A percentile compares a stretch with the other conserved stretches of the same genome.
Evolutionary conservation across 768 basidiomycete genomes (phyloP).

Genomic region (Boletus rex-veris): DNA sequence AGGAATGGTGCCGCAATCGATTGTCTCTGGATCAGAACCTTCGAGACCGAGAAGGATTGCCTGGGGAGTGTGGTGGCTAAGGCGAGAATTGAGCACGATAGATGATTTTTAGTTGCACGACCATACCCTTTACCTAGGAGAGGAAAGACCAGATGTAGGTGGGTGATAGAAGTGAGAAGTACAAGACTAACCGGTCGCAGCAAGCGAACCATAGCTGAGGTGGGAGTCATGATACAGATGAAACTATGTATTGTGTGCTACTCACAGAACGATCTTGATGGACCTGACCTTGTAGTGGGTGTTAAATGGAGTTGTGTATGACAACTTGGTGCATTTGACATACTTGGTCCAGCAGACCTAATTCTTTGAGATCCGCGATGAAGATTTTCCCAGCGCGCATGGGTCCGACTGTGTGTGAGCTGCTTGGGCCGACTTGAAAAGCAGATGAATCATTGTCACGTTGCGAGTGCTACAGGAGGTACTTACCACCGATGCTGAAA

Average conservation of each 20-base stretch:
- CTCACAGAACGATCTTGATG: conserved; percentile 82
- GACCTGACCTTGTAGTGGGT: conserved; percentile 53
- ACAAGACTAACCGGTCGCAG: conserved; percentile 70
- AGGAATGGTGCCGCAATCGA: conserved; percentile 82
- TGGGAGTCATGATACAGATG: neutral
- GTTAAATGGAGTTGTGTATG: neutral
- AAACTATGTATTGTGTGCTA: neutral
- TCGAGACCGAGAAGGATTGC: conserved; percentile 81
- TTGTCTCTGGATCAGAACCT: conserved; percentile 91
- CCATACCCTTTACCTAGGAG: conserved; percentile 69
- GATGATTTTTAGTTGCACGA: neutral
- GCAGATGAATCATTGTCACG: neutral
- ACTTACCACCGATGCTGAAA: conserved; percentile 83
- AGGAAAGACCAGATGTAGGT: conserved; percentile 6
- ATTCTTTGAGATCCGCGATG: conserved; percentile 65
- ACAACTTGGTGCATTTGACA: conserved; percentile 2
- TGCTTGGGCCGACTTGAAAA: conserved; percentile 57
- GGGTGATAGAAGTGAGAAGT: neutral
- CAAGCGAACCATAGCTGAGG: conserved; percentile 81
- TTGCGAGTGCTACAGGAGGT: neutral
- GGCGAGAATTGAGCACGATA: conserved; percentile 1
- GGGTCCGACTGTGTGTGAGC: conserved; percentile 70
- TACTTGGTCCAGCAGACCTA: conserved; percentile 68
- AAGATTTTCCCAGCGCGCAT: conserved; percentile 94
- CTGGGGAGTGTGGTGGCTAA: conserved; percentile 83